Evolutionary conservation across 306 rosid species (phyloP).

Genomic region (Coriaria nepalensis): DNA sequence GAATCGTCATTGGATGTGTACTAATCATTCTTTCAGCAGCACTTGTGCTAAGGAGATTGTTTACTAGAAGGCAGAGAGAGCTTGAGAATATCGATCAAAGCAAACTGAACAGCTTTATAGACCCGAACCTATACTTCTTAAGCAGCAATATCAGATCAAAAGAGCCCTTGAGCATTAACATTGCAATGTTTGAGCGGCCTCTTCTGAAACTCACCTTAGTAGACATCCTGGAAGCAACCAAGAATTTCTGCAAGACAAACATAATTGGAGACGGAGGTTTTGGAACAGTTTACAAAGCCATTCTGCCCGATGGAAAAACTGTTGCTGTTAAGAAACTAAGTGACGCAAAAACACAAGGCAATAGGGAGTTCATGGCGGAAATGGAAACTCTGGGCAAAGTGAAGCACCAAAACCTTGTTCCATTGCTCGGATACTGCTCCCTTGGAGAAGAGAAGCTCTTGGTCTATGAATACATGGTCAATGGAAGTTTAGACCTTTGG

Average conservation of each 20-base stretch:
- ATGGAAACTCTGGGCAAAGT: constrained; percentile 98
- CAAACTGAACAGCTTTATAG: constrained; percentile 49
- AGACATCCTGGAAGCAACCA: constrained; percentile 72
- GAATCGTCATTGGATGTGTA: constrained; percentile 30
- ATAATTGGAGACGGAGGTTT: constrained; percentile 98
- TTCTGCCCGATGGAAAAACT: constrained; percentile 53
- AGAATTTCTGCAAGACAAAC: constrained; percentile 91
- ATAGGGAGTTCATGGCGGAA: constrained; percentile 86
- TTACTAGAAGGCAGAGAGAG: constrained; percentile 37
- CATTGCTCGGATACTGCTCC: constrained; percentile 90
- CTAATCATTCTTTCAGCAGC: constrained; percentile 30
- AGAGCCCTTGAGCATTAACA: constrained; percentile 83
- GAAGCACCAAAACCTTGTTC: constrained; percentile 77
- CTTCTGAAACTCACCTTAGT: constrained; percentile 69
- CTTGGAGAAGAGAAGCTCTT: constrained; percentile 83
- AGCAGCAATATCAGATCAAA: constrained; percentile 74
- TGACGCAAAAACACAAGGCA: constrained; percentile 89
- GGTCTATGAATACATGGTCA: constrained; percentile 89
- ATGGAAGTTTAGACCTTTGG: constrained; percentile 95
- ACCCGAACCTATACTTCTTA: constrained; percentile 65
- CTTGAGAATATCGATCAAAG: constrained; percentile 45
- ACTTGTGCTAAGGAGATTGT: constrained; percentile 40
- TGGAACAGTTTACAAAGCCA: constrained; percentile 92
- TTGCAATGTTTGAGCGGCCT: constrained; percentile 95
- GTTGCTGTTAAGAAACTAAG: constrained; percentile 95